phyloP scores from a whole-genome alignment of 2,329 filamentous ascomycete genomes.

The Pyrenochaeta sp. region DNA sequence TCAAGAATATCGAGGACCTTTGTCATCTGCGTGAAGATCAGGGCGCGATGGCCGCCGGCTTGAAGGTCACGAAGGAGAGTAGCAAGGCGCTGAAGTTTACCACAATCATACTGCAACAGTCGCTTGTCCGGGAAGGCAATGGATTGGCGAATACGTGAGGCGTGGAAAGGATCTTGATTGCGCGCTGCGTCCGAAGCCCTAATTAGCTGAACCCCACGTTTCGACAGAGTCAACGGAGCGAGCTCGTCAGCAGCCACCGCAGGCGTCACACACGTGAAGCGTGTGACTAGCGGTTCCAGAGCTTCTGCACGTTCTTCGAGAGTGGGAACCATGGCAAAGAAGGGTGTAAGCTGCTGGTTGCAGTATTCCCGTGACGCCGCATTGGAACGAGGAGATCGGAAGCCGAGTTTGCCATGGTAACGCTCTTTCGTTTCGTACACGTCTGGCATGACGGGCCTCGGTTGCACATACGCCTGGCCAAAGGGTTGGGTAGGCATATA shows the following conservation, averaged over 20 bases:
- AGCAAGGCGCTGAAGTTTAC: slow-evolving; percentile 91
- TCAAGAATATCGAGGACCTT: slow-evolving; percentile 97
- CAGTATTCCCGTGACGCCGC: slow-evolving; percentile 68
- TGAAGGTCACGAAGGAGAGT: slow-evolving; percentile 85
- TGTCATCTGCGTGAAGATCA: slow-evolving; percentile 99
- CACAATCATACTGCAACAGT: slow-evolving; percentile 96
- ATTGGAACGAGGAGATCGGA: slow-evolving; percentile 36
- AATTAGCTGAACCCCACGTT: slow-evolving; percentile 64
- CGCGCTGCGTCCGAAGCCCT: slow-evolving; percentile 63
- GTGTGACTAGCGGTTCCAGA: slow-evolving; percentile 78
- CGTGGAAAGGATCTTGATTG: slow-evolving; percentile 84
- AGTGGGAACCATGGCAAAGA: slow-evolving; percentile 75
- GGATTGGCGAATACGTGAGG: slow-evolving; percentile 87
- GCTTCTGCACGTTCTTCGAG: slow-evolving; percentile 74
- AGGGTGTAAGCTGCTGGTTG: slow-evolving; percentile 69
- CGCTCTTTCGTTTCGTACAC: slow-evolving; percentile 54
- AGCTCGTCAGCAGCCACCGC: slow-evolving; percentile 84
- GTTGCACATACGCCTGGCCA: slow-evolving; percentile 31
- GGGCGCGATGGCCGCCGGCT: slow-evolving; percentile 85
- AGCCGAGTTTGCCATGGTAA: slow-evolving; percentile 38
- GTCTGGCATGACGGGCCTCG: slow-evolving; percentile 13
- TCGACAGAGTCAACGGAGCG: slow-evolving; percentile 68
- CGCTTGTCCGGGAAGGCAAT: slow-evolving; percentile 97
- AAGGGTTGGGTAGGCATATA: slow-evolving; percentile 24
- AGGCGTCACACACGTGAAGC: slow-evolving; percentile 92